phyloP scores from a whole-genome alignment of 257 asterid species.

The Nicotiana tomentosiformis region DNA sequence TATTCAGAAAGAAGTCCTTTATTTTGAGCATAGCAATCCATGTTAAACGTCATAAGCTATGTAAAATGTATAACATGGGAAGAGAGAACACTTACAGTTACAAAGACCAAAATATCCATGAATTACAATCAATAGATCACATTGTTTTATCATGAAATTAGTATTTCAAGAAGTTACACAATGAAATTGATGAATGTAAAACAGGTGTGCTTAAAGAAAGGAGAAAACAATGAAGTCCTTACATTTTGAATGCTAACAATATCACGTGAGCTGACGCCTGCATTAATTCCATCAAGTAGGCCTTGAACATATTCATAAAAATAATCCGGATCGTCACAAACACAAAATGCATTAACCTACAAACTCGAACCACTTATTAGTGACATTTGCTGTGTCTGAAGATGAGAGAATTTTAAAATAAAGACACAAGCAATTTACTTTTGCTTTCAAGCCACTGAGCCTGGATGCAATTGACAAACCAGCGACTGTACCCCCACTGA shows the following conservation, averaged over 20 bases:
- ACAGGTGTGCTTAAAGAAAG: neutral
- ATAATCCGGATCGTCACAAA: constrained; percentile 90
- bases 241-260: constrained; percentile 70
- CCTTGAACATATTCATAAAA: constrained; percentile 70
- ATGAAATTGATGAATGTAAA: neutral
- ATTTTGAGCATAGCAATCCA: neutral
- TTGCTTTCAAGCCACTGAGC: constrained; percentile 72
- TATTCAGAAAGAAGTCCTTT: neutral
- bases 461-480: constrained; percentile 75
- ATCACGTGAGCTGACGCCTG: constrained; percentile 67
- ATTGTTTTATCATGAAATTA: neutral
- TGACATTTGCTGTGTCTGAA: neutral
- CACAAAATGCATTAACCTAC: constrained; percentile 79
- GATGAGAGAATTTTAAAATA: neutral
- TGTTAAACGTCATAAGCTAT: neutral
- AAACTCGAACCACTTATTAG: constrained; percentile 10
- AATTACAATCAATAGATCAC: neutral
- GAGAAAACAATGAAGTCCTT: constrained; percentile 21
- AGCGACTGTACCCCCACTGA: constrained; percentile 96
- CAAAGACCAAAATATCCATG: neutral
- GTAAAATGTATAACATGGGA: neutral
- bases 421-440: constrained; percentile 35
- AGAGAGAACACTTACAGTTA: neutral
- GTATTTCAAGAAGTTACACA: neutral
- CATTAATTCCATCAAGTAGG: constrained; percentile 79